Percentiles rank a stretch among this genome's conserved stretches.
These are phyloP conservation scores for Vigna mungo DNA, from an alignment of 306 rosid genomes.

Conservation along the genomic window DNA sequence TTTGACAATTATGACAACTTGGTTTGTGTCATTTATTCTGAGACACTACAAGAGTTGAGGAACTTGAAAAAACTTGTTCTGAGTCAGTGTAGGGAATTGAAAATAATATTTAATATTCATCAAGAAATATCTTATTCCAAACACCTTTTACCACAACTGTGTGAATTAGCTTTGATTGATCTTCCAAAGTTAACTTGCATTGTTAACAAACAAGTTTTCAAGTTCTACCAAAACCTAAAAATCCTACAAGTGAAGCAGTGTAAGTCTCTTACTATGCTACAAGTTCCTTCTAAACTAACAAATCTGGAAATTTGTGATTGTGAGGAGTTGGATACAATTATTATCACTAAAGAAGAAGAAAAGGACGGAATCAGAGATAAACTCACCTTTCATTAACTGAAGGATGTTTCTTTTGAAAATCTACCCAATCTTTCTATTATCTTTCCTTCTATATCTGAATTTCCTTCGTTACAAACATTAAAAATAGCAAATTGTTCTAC, in stretches of 20 bases:
- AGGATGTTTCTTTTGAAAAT: background rate
- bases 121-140: too few species aligned
- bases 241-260: background rate
- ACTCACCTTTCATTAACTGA: background rate
- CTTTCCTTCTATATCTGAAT: background rate
- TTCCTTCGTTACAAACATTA: conserved; percentile 5
- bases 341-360: background rate
- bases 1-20: conserved; percentile 14
- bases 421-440: background rate
- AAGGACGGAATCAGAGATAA: too few species aligned
- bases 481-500: background rate
- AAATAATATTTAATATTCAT: too few species aligned
- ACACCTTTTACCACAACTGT: background rate
- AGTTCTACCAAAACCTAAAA: background rate
- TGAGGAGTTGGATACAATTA: background rate
- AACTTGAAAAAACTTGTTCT: conserved; percentile 33
- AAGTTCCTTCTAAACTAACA: background rate
- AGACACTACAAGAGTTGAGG: background rate
- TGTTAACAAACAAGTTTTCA: background rate
- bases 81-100: background rate
- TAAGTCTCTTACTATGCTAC: background rate
- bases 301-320: background rate
- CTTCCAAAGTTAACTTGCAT: background rate
- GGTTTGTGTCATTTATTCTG: background rate
- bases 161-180: background rate